Conservation (phyloP, 1,284 basidiomycete species). For the Tremellales sp. region DNA sequence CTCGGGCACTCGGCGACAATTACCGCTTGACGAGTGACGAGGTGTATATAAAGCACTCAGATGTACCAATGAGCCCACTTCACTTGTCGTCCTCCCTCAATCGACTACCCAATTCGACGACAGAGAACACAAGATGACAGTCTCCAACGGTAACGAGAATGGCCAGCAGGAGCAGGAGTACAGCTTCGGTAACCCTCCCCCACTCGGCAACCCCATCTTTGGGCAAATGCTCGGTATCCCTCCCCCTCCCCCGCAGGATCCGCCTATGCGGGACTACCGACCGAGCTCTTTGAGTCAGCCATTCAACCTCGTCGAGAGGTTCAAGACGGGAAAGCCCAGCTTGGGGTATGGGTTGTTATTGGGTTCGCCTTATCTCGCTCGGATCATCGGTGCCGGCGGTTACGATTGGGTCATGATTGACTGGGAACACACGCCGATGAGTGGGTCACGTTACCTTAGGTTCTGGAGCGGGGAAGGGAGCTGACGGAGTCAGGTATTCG, state of each 20-base stretch:
- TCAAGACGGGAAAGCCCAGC: conserved; percentile 7
- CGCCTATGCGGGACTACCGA: conserved; percentile 15
- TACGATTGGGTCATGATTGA: conserved; percentile 21
- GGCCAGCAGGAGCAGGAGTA: background rate
- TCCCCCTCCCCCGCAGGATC: conserved; percentile 6
- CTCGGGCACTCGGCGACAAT: too few species aligned
- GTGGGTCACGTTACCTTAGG: conserved; percentile 7
- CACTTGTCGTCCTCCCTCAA: too few species aligned
- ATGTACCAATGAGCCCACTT: too few species aligned
- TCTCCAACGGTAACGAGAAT: background rate
- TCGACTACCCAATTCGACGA: too few species aligned
- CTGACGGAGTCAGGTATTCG: background rate
- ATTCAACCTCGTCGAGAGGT: conserved; percentile 12
- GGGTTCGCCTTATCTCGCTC: conserved; percentile 6
- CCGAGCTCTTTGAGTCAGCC: conserved; percentile 10
- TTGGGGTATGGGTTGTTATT: background rate
- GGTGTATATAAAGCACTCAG: too few species aligned
- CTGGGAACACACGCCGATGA: conserved; percentile 26
- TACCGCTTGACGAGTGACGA: too few species aligned
- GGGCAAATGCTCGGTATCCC: conserved; percentile 11
- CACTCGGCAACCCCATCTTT: conserved; percentile 9
- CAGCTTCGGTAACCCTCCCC: conserved; percentile 10
- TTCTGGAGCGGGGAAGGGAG: conserved; percentile 10
- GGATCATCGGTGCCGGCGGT: conserved; percentile 12
- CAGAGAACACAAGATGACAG: background rate